Conservation (phyloP, 176 grass and related monocot genomes). For the Aegilops sharonensis region DNA sequence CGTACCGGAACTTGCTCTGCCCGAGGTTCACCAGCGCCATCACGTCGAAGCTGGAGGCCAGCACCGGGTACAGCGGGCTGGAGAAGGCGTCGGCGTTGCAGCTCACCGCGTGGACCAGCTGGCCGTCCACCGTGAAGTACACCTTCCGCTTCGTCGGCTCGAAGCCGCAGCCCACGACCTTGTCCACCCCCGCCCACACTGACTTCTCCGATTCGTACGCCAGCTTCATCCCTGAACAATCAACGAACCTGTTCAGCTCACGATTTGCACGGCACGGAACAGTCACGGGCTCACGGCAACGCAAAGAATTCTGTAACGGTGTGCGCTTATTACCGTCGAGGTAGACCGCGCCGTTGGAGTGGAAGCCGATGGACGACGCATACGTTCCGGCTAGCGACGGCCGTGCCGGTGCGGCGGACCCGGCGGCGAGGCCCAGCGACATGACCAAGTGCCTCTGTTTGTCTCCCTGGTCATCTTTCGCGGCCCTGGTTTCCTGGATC, state of each 20-base stretch:
- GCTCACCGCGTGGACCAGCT: conserved; percentile 64
- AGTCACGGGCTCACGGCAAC: not conserved
- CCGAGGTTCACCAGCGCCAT: conserved; percentile 93
- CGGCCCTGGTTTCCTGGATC: conserved; percentile 24
- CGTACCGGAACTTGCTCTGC: conserved; percentile 88
- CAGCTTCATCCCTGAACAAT: conserved; percentile 80
- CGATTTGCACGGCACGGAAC: not conserved
- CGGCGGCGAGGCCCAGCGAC: conserved; percentile 59
- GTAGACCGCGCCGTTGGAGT: conserved; percentile 77
- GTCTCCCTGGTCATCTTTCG: conserved; percentile 36
- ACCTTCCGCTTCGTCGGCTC: conserved; percentile 85
- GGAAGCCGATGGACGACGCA: conserved; percentile 77
- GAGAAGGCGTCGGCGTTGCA: conserved; percentile 79
- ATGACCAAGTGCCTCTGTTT: conserved; percentile 49
- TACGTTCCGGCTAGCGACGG: conserved; percentile 64
- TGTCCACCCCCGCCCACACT: conserved; percentile 69
- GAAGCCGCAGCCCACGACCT: conserved; percentile 83
- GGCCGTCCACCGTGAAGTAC: conserved; percentile 89
- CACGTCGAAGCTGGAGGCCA: conserved; percentile 65
- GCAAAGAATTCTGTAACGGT: too few species aligned
- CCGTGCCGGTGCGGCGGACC: not conserved
- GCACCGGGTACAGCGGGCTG: conserved; percentile 67
- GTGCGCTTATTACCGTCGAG: conserved; percentile 88
- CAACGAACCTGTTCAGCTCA: not conserved
- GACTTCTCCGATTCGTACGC: conserved; percentile 71